These are phyloP conservation scores for Phytopythium boreale DNA, from an alignment of 352 stramenopile species.

Conservation along the genomic window DNA sequence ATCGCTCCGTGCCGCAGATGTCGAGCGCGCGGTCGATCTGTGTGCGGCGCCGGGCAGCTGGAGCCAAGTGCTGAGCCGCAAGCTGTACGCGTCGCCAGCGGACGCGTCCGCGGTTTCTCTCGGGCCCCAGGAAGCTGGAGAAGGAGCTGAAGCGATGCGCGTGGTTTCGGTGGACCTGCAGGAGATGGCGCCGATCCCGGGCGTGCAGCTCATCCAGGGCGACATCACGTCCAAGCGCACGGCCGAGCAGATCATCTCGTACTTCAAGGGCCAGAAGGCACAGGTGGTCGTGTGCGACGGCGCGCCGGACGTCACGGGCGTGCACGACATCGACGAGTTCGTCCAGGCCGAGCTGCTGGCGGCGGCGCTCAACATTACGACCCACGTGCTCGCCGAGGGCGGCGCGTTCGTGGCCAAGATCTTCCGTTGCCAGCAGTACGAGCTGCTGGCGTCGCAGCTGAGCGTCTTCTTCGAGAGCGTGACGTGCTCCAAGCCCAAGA, in stretches of 20 bases:
- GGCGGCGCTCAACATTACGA: constrained; percentile 97
- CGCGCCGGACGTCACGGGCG: constrained; percentile 98
- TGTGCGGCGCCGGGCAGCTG: constrained; percentile 98
- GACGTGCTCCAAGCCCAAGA: constrained; percentile 96
- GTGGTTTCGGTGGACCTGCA: constrained; percentile 99
- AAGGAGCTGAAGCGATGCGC: constrained; percentile 39
- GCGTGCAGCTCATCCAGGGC: constrained; percentile 95
- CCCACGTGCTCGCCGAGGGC: constrained; percentile 89
- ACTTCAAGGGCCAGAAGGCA: constrained; percentile 92
- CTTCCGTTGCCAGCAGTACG: constrained; percentile 96
- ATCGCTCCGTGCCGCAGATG: constrained; percentile 24
- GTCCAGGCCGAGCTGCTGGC: constrained; percentile 96
- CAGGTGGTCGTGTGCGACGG: constrained; percentile 99
- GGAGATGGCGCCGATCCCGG: constrained; percentile 97
- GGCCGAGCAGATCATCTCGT: constrained; percentile 93
- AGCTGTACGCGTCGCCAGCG: constrained; percentile 64
- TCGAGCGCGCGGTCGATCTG: constrained; percentile 95
- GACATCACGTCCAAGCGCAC: constrained; percentile 96
- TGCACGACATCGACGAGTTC: constrained; percentile 99
- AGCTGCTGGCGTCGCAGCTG: constrained; percentile 95
- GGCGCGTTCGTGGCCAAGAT: constrained; percentile 99
- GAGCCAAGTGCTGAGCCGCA: constrained; percentile 95
- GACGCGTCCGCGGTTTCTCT: constrained; percentile 6
- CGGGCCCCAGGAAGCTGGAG: not conserved
- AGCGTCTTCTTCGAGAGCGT: constrained; percentile 95